These are phyloP conservation scores for Penicillium pulvis DNA, from an alignment of 495 filamentous ascomycete species.

Conservation along the genomic window DNA sequence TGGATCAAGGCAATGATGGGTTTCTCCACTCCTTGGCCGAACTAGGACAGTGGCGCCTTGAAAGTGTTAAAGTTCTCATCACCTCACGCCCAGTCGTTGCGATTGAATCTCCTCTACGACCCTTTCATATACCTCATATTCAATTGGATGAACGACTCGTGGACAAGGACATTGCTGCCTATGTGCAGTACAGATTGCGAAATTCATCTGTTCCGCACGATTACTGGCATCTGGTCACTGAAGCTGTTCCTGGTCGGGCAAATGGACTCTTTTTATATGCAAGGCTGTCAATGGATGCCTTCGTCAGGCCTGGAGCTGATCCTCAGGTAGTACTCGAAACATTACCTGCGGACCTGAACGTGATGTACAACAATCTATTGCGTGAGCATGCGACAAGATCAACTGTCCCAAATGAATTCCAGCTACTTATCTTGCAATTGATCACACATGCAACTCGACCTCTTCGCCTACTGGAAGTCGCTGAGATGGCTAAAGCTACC, in stretches of 20 bases:
- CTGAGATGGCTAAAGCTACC: slow-evolving; percentile 35
- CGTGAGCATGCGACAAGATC: slow-evolving; percentile 40
- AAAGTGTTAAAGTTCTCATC: slow-evolving; percentile 44
- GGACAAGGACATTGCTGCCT: slow-evolving; percentile 44
- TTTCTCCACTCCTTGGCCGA: slow-evolving; percentile 35
- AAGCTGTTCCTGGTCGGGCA: slow-evolving; percentile 15
- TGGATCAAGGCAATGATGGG: slow-evolving; percentile 40
- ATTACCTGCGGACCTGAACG: slow-evolving; percentile 41
- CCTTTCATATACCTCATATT: slow-evolving; percentile 23
- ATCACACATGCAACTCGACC: slow-evolving; percentile 53
- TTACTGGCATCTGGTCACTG: slow-evolving; percentile 31
- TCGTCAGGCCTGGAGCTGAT: slow-evolving; percentile 26
- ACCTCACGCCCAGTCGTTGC: slow-evolving; percentile 38
- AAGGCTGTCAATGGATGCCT: slow-evolving; percentile 47
- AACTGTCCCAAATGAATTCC: slow-evolving; percentile 38
- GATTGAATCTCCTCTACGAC: slow-evolving; percentile 8
- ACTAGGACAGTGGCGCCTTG: slow-evolving; percentile 40
- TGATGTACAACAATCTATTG: slow-evolving; percentile 50
- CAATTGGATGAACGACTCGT: slow-evolving; percentile 39
- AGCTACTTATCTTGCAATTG: slow-evolving; percentile 47
- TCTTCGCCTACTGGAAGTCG: slow-evolving; percentile 52
- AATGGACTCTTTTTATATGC: slow-evolving; percentile 34
- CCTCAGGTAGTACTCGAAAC: slow-evolving; percentile 21
- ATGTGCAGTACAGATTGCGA: slow-evolving; percentile 33
- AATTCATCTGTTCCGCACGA: slow-evolving; percentile 15